Base-by-base conservation (phyloP, 2,329 filamentous ascomycete genomes). In the Cyphellophora europaea region DNA sequence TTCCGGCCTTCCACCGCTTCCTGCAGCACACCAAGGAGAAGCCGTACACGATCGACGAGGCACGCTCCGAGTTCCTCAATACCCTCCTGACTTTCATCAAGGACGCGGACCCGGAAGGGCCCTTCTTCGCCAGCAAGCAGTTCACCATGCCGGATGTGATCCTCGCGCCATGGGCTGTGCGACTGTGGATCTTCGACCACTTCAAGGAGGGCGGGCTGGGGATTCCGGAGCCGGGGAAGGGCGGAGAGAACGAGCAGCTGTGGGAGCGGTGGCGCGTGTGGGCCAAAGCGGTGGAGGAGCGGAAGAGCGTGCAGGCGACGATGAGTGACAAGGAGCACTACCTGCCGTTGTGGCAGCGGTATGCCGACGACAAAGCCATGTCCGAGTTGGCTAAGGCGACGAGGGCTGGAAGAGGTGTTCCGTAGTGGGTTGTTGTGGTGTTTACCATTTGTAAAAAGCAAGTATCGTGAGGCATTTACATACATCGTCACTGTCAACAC, bases 151-250 rank as follows among this genome's bases (percentile, higher is more conserved):
- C 85, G 11, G 83, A 89, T 54, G 63, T 86, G 15, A 71, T 75
- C 42, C 59, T 87, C 3, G 82, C 77, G 23, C 82, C 82, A 0
- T 88, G 81, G 81, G 76, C 77, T 0, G 71, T 77, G 48, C 66
- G 82, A 11, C 52, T 86, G 13, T 88, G 81, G 64, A 61, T 85
- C 5, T 78, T 88, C 45, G 80, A 88, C 47, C 69, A 84, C 43
- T 88, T 80, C 53, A 88, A 88, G 51, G 51, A 59, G 0, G 66
- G 64, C 2, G 71, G 70, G 0, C 41, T 67, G n/a, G 63, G 65
- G 0, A 61, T 76, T 27, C 69, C 68, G 2, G 58, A 43, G 33
- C 52, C 63, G 19, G 68, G 68, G 0, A 30, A 66, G 33, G 65
- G 62, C 2, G 68, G 64, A 2, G 61, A 66, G 5, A 72, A 81